Percentiles rank a stretch among this genome's conserved stretches.
Evolutionary conservation across 1,284 basidiomycete species (phyloP).

Genomic region (Grifola frondosa): DNA sequence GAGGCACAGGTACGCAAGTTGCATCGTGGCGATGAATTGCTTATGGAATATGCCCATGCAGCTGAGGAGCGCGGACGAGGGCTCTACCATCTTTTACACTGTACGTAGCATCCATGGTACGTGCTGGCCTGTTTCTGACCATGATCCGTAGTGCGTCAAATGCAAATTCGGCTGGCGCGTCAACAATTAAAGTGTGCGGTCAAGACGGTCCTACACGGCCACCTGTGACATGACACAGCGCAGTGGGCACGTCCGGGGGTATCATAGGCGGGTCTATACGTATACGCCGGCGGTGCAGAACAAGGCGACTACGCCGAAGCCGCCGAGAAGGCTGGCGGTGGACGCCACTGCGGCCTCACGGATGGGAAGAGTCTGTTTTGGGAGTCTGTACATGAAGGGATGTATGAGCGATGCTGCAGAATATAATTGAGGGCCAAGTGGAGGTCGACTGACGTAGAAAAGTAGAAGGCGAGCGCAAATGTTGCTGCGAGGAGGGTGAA

Average conservation of each 20-base stretch:
- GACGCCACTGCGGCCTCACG: slow-evolving; percentile 70
- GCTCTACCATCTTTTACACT: slow-evolving; percentile 82
- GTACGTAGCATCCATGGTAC: slow-evolving; percentile 40
- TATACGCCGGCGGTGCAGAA: slow-evolving; percentile 88
- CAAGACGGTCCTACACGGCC: neutral
- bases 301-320: slow-evolving; percentile 83
- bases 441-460: slow-evolving; percentile 70
- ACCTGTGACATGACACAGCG: neutral
- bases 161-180: slow-evolving; percentile 78
- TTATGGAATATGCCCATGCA: slow-evolving; percentile 38
- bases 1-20: slow-evolving; percentile 63
- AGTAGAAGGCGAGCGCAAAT: slow-evolving; percentile 84
- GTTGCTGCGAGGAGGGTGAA: slow-evolving; percentile 70
- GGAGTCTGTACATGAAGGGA: slow-evolving; percentile 49
- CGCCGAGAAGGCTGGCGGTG: slow-evolving; percentile 75
- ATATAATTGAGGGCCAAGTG: slow-evolving; percentile 11
- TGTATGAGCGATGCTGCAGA: slow-evolving; percentile 18
- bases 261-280: slow-evolving; percentile 50
- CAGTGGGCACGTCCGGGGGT: neutral
- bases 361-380: slow-evolving; percentile 66
- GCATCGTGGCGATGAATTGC: neutral
- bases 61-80: slow-evolving; percentile 88
- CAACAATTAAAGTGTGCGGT: slow-evolving; percentile 52
- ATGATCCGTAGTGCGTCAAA: slow-evolving; percentile 52
- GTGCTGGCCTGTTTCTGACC: slow-evolving; percentile 2